Evolutionary conservation across 176 grass and related monocot species (phyloP).

Genomic region (Oryza coarctata): DNA sequence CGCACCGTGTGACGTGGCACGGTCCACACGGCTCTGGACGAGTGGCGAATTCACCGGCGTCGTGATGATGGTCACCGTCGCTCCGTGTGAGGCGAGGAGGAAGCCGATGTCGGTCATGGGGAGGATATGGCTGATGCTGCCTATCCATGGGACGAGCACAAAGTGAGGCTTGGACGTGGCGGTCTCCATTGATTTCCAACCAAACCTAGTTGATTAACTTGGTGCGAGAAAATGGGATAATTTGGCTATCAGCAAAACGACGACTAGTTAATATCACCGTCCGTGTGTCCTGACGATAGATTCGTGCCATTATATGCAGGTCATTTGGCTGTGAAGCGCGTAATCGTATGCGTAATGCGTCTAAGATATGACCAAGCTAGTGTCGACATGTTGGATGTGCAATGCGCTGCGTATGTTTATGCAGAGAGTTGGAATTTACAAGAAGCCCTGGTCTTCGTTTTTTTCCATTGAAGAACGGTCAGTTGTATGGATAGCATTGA

Average conservation of each 20-base stretch:
- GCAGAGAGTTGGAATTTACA: too few relatives aligned
- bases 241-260: not conserved
- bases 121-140: conserved; percentile 43
- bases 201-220: not conserved
- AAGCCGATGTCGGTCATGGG: conserved; percentile 61
- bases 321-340: not conserved
- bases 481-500: not conserved
- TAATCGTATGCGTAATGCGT: not conserved
- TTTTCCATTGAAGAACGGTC: not conserved
- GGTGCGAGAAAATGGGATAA: not conserved
- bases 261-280: not conserved
- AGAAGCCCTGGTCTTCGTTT: not conserved
- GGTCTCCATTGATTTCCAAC: conserved; percentile 20
- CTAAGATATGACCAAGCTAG: not conserved
- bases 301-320: not conserved
- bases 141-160: conserved; percentile 60
- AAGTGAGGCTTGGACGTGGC: conserved; percentile 42
- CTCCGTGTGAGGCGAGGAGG: conserved; percentile 51
- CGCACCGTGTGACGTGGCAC: not conserved
- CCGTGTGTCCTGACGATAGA: not conserved
- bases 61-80: conserved; percentile 51
- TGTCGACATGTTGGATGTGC: not conserved
- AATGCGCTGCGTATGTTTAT: not conserved
- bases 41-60: conserved; percentile 51
- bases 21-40: conserved; percentile 37